Conservation (phyloP, 768 basidiomycete genomes). For the Rhodotorula babjevae region DNA sequence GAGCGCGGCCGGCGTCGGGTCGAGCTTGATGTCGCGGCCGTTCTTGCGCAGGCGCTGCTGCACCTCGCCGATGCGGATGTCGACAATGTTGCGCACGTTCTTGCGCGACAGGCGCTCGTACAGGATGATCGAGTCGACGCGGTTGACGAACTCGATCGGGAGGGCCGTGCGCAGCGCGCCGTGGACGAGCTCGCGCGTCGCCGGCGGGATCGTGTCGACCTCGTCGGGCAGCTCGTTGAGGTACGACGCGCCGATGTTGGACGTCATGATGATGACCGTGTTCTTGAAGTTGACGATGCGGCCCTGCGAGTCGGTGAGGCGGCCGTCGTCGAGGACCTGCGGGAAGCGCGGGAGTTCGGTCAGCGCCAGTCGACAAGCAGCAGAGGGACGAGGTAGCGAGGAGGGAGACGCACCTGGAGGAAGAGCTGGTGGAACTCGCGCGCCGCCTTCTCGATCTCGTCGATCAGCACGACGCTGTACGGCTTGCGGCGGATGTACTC, state of each 20-base stretch:
- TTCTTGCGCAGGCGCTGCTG: slow-evolving; percentile 68
- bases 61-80: slow-evolving; percentile 78
- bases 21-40: slow-evolving; percentile 68
- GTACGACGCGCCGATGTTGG: slow-evolving; percentile 48
- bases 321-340: slow-evolving; percentile 50
- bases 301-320: slow-evolving; percentile 51
- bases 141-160: slow-evolving; percentile 49
- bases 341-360: no score
- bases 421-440: slow-evolving; percentile 50
- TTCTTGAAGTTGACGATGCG: slow-evolving; percentile 49
- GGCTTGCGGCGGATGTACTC: slow-evolving; percentile 40
- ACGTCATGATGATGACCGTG: slow-evolving; percentile 45
- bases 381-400: no score
- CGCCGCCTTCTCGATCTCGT: slow-evolving; percentile 50
- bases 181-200: slow-evolving; percentile 45
- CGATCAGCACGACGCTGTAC: slow-evolving; percentile 31
- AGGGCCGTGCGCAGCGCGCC: slow-evolving; percentile 48
- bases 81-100: slow-evolving; percentile 79
- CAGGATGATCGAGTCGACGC: slow-evolving; percentile 27
- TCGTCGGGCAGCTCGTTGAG: slow-evolving; percentile 50
- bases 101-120: slow-evolving; percentile 44
- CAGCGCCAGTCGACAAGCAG: no score
- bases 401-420: slow-evolving; percentile 42
- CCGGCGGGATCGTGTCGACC: slow-evolving; percentile 42
- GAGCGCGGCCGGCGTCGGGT: slow-evolving; percentile 64